phyloP scores from a whole-genome alignment of 1,284 basidiomycete species.

The Stereum hirsutum region DNA sequence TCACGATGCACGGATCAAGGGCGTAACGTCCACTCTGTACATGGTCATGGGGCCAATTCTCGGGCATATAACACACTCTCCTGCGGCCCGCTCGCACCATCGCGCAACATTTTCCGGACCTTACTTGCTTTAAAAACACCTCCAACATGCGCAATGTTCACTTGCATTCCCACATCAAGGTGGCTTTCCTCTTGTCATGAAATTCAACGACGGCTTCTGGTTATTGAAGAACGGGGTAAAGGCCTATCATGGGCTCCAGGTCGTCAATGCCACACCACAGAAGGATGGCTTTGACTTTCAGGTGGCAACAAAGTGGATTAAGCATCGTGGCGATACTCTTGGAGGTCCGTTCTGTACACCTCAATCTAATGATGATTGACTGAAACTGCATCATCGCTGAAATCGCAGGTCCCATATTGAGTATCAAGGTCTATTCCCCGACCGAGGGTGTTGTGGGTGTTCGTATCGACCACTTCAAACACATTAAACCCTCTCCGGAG shows the following conservation, averaged over 20 bases:
- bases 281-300: conserved; percentile 44
- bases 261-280: conserved; percentile 33
- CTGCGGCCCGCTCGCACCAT: too few species aligned
- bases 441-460: conserved; percentile 60
- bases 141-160: not conserved
- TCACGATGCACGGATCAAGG: too few species aligned
- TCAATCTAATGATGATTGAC: not conserved
- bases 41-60: too few species aligned
- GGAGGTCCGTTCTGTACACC: conserved; percentile 32
- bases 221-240: conserved; percentile 58
- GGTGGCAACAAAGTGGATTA: conserved; percentile 56
- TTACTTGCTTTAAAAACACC: too few species aligned
- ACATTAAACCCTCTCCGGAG: conserved; percentile 31
- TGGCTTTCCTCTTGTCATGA: conserved; percentile 18
- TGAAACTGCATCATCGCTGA: conserved; percentile 10
- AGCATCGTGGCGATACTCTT: conserved; percentile 61
- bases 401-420: conserved; percentile 45
- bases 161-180: not conserved
- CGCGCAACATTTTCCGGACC: too few species aligned
- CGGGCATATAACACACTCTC: too few species aligned
- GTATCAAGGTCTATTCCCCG: conserved; percentile 52
- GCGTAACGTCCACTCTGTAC: too few species aligned
- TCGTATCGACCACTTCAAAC: conserved; percentile 52
- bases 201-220: conserved; percentile 58
- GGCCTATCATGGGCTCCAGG: conserved; percentile 47